Base-by-base conservation (phyloP, 1,284 basidiomycete genomes). In the Apiotrichum gamsii region DNA sequence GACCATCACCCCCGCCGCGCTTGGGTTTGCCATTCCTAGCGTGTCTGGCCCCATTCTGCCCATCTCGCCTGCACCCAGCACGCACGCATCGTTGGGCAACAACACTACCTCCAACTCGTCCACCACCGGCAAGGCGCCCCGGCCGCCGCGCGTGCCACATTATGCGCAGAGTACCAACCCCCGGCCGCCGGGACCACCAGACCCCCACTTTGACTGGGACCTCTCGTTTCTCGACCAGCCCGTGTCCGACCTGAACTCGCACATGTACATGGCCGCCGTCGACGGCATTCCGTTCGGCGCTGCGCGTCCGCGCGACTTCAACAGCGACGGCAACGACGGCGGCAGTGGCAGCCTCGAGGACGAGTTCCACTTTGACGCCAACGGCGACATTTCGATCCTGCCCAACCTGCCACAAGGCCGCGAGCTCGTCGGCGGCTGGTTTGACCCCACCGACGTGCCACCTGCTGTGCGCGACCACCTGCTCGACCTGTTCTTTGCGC, bases 381-480 rank as follows among this genome's bases (percentile, higher is more conserved):
- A 49, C 16, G 46, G 39, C n/a, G 51, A 53, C 20, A 48, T 43
- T 13, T 21, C 38, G 24, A 43, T 54, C 14, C 30, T 54, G 18
- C 52, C 52, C 2, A 39, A 29, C 5, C 32, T 54, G 4, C 52
- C 52, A 8, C 46, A 48, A 32, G 52, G 52, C 4, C 45, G 52
- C 28, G 52, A 54, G 28, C 32, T 65, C 2, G 47, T 57, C 1
- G 60, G 60, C 1, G 62, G 62, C 1, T 67, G 64, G 64, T 64
- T 64, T 39, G 65, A 67, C 40, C 55, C 61, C 10, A 51, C 56
- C 16, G 65, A 65, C 42, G 53, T 67, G 5, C 65, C 65, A 4
- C 50, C 53, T 8, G 41, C 47, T 5, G 58, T 63, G 5, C 47
- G 65, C 11, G 65, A 67, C 39, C 62, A 64, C 42, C 50, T 67